Conservation (phyloP, 148 eudicot species). For the Euryodendron excelsum region DNA sequence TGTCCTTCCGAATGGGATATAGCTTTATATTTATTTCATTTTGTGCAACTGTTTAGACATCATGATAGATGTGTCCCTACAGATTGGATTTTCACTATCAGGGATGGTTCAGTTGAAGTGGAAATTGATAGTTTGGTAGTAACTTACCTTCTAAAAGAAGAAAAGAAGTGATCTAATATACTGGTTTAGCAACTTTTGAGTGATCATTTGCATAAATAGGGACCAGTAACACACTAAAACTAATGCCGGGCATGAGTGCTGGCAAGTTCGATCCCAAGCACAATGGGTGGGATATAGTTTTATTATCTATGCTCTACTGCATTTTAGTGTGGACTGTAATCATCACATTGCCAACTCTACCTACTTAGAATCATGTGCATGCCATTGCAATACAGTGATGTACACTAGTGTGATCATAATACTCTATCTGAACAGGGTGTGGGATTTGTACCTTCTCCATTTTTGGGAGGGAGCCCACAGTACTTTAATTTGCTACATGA, state of each 20-base stretch:
- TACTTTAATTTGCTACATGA: no score
- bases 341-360: not conserved
- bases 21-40: not conserved
- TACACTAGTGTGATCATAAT: not conserved
- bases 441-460: no score
- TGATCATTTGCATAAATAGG: not conserved
- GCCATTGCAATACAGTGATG: not conserved
- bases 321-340: not conserved
- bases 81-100: not conserved
- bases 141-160: slow-evolving; percentile 37
- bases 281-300: no score
- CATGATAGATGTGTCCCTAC: not conserved
- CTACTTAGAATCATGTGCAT: not conserved
- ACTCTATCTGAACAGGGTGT: not conserved
- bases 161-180: slow-evolving; percentile 10
- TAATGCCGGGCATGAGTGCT: no score
- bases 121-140: slow-evolving; percentile 16
- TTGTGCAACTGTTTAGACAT: not conserved
- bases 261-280: no score
- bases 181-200: not conserved
- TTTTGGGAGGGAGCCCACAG: no score
- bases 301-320: slow-evolving; percentile 4
- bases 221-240: not conserved
- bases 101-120: not conserved
- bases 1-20: not conserved